A percentile compares a stretch with the other conserved stretches of the same genome.
These are phyloP conservation scores for Xylaria scruposa DNA, from an alignment of 495 filamentous ascomycete species.

Conservation along the genomic window DNA sequence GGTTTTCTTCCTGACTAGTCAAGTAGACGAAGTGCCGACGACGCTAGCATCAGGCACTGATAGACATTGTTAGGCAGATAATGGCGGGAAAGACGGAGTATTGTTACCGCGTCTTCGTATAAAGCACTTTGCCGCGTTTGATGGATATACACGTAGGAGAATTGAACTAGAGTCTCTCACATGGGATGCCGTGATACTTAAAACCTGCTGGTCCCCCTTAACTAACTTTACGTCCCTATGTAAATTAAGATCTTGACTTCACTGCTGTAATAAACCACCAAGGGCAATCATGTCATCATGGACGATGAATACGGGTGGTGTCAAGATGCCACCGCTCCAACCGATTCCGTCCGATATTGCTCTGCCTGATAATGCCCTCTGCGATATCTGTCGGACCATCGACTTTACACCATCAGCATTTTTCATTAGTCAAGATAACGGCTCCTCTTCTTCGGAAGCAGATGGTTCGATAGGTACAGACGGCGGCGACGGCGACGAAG, in stretches of 20 bases:
- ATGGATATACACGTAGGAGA: not conserved
- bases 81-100: not conserved
- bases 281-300: not conserved
- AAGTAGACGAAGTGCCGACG: not conserved
- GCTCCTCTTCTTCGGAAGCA: not conserved
- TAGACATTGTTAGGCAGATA: not conserved
- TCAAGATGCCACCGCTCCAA: conserved; percentile 1
- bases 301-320: not conserved
- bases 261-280: not conserved
- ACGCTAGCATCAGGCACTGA: not conserved
- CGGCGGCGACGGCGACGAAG: not conserved
- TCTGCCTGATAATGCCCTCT: not conserved
- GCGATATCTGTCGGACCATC: conserved; percentile 7
- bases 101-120: not conserved
- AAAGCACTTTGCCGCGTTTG: not conserved
- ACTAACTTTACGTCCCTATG: not conserved
- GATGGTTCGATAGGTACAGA: not conserved
- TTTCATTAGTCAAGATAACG: not conserved
- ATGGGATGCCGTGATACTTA: not conserved
- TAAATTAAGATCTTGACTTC: not conserved
- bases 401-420: not conserved
- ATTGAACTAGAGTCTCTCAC: not conserved
- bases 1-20: not conserved
- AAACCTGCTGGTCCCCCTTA: not conserved
- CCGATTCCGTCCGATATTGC: not conserved